phyloP scores from a whole-genome alignment of 2,329 filamentous ascomycete genomes.

The Verticillium dahliae region DNA sequence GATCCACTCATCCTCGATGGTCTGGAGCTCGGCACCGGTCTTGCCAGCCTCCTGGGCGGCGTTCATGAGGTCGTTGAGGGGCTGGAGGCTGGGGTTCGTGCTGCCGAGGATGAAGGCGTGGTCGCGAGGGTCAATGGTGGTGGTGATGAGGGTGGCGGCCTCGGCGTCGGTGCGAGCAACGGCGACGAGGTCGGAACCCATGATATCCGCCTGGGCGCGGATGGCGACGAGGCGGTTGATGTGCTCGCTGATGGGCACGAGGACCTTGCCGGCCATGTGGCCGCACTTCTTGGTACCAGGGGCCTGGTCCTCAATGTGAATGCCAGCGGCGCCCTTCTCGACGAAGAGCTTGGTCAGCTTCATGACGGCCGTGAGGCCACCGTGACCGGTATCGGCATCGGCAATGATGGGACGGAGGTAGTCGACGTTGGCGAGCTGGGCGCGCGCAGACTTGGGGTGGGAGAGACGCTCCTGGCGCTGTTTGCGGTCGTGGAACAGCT shows the following conservation, averaged over 20 bases:
- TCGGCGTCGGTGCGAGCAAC: slow-evolving; percentile 96
- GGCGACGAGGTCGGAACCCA: slow-evolving; percentile 86
- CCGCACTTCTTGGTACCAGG: slow-evolving; percentile 99
- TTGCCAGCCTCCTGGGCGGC: slow-evolving; percentile 79
- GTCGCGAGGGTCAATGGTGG: slow-evolving; percentile 91
- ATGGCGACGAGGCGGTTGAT: slow-evolving; percentile 97
- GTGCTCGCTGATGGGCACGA: slow-evolving; percentile 95
- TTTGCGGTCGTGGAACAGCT: slow-evolving; percentile 99
- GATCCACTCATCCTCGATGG: slow-evolving; percentile 87
- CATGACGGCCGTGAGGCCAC: slow-evolving; percentile 97
- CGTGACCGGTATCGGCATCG: slow-evolving; percentile 95
- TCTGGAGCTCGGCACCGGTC: slow-evolving; percentile 72
- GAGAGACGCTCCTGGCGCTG: slow-evolving; percentile 91
- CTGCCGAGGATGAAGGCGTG: slow-evolving; percentile 87
- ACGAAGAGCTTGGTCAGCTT: slow-evolving; percentile 98
- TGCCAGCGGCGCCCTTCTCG: slow-evolving; percentile 92
- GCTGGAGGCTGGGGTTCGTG: slow-evolving; percentile 79
- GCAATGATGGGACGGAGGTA: slow-evolving; percentile 94
- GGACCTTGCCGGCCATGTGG: slow-evolving; percentile 97
- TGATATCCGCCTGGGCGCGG: slow-evolving; percentile 95
- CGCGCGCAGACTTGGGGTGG: slow-evolving; percentile 65
- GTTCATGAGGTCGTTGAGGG: slow-evolving; percentile 86
- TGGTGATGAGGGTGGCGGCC: slow-evolving; percentile 93
- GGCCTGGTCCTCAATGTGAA: slow-evolving; percentile 98
- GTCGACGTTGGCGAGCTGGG: slow-evolving; percentile 73